phyloP scores from a whole-genome alignment of 768 basidiomycete genomes.

The Leccinum arenicola region DNA sequence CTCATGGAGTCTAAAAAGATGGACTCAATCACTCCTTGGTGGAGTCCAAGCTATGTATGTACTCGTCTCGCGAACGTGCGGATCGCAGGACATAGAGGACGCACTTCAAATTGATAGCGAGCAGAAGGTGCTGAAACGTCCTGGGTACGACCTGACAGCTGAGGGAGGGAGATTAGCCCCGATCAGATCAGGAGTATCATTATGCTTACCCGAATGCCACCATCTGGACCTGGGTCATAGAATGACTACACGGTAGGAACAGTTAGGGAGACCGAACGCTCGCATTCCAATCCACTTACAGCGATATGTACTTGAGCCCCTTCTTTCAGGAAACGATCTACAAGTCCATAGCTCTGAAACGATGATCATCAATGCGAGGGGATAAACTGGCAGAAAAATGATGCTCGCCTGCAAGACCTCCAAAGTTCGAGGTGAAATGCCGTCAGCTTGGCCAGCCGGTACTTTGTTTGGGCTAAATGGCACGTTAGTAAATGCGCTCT shows the following conservation, averaged over 20 bases:
- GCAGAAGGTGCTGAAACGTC: constrained; percentile 61
- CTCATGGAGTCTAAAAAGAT: constrained; percentile 36
- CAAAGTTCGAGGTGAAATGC: constrained; percentile 25
- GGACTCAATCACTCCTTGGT: constrained; percentile 35
- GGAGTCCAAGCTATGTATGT: constrained; percentile 26
- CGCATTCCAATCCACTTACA: constrained; percentile 36
- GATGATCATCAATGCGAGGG: not conserved
- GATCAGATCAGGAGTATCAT: not conserved
- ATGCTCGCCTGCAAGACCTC: constrained; percentile 47
- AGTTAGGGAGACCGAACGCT: not conserved
- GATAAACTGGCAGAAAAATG: not conserved
- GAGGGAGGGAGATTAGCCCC: not conserved
- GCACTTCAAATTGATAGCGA: constrained; percentile 69
- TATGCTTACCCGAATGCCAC: constrained; percentile 54
- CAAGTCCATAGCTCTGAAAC: constrained; percentile 70
- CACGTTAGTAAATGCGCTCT: not conserved
- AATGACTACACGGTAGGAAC: constrained; percentile 51
- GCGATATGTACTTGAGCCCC: constrained; percentile 66
- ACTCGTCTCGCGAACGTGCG: not conserved
- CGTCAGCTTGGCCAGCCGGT: constrained; percentile 29
- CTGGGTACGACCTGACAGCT: constrained; percentile 61
- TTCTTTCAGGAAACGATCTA: constrained; percentile 55
- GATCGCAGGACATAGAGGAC: not conserved
- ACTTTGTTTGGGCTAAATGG: constrained; percentile 15
- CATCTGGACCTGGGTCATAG: constrained; percentile 62